Percentiles rank a stretch among this genome's conserved stretches.
Evolutionary conservation across 139 green algal species (phyloP).

Genomic region (Chlamydomonas eustigma): DNA sequence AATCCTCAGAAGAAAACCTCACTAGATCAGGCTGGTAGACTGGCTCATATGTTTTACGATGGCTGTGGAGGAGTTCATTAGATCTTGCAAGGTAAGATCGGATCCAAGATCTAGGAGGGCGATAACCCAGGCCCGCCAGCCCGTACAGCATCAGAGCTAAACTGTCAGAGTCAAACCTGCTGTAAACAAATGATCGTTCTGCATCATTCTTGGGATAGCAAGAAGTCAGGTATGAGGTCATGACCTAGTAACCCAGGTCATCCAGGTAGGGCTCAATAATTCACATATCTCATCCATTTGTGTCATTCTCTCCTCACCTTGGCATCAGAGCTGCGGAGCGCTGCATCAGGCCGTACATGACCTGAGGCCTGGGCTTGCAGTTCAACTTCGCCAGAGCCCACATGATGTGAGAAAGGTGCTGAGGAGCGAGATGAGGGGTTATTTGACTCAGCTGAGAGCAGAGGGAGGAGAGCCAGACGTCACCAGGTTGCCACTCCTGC

Average conservation of each 20-base stretch:
- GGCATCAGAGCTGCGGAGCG: too few relatives aligned
- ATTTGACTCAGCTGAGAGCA: background rate
- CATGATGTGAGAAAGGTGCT: background rate
- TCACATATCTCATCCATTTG: too few relatives aligned
- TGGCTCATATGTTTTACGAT: background rate
- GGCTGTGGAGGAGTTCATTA: background rate
- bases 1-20: too few relatives aligned
- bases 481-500: background rate
- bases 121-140: background rate
- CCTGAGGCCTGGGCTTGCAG: background rate
- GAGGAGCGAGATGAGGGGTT: background rate
- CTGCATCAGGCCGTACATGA: background rate
- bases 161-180: background rate
- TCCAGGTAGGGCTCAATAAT: too few relatives aligned
- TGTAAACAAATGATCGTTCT: too few relatives aligned
- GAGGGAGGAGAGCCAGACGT: background rate
- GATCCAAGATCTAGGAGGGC: background rate
- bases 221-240: too few relatives aligned
- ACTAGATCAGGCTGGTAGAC: background rate
- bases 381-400: conserved; percentile 3
- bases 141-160: conserved; percentile 1
- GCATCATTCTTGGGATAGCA: too few relatives aligned
- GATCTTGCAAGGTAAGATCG: background rate
- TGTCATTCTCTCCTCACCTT: too few relatives aligned
- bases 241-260: too few relatives aligned